These are phyloP conservation scores for Calocera cornea DNA, from an alignment of 768 basidiomycete genomes.

Conservation along the genomic window DNA sequence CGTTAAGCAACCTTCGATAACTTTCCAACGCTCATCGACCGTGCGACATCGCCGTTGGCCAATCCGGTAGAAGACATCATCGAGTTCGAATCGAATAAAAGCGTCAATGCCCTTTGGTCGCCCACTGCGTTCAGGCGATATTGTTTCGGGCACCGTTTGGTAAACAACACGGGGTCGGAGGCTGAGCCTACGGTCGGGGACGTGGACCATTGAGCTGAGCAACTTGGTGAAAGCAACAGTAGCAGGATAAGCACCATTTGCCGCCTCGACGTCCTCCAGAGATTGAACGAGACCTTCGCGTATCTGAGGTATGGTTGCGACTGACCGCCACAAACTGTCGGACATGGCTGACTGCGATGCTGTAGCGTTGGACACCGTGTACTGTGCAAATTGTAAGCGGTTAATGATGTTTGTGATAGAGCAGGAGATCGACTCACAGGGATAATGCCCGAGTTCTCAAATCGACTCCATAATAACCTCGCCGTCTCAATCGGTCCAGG, in stretches of 20 bases:
- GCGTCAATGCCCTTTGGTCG: constrained; percentile 68
- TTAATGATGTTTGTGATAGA: constrained; percentile 72
- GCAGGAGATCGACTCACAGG: constrained; percentile 62
- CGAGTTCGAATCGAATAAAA: constrained; percentile 74
- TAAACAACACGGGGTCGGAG: constrained; percentile 43
- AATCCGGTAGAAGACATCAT: constrained; percentile 74
- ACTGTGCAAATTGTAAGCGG: constrained; percentile 57
- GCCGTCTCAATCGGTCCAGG: background rate
- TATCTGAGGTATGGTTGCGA: constrained; percentile 42
- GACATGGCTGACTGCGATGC: constrained; percentile 9
- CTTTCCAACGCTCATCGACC: constrained; percentile 69
- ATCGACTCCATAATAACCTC: background rate
- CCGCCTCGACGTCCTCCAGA: constrained; percentile 74
- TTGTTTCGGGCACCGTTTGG: constrained; percentile 61
- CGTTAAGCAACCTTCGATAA: constrained; percentile 69
- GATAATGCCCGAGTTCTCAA: constrained; percentile 17
- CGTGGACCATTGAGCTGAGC: constrained; percentile 70
- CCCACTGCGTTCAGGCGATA: constrained; percentile 69
- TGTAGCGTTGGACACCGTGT: background rate
- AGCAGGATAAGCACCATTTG: constrained; percentile 66
- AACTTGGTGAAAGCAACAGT: constrained; percentile 80
- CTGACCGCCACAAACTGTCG: constrained; percentile 20
- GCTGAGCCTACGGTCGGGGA: constrained; percentile 55
- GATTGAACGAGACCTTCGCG: constrained; percentile 64
- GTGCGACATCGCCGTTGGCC: constrained; percentile 58